Evolutionary conservation across 208 protist genomes (phyloP).

Genomic region (Crithidia brevicula): DNA sequence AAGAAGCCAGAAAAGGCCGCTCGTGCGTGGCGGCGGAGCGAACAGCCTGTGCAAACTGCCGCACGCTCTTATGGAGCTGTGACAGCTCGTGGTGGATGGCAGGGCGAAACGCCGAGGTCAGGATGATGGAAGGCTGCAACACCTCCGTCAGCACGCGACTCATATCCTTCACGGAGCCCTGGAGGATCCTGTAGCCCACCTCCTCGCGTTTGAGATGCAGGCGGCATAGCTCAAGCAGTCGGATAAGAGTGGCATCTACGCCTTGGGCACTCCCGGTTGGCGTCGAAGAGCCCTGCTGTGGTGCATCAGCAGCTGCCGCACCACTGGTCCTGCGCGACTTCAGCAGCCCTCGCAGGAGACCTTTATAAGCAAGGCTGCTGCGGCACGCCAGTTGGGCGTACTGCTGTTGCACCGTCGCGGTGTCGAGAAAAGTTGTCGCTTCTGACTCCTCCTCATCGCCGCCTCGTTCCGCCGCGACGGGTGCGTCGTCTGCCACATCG

Average conservation of each 20-base stretch:
- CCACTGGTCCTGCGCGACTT: not conserved
- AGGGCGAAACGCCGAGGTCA: not conserved
- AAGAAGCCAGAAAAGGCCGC: constrained; percentile 1
- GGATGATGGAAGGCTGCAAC: constrained; percentile 12
- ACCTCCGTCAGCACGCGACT: constrained; percentile 34
- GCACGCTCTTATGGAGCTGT: not conserved
- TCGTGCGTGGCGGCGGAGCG: constrained; percentile 2
- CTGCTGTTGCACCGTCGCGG: not conserved
- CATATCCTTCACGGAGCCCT: constrained; percentile 33
- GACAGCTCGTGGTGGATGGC: constrained; percentile 22
- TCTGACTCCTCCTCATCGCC: not conserved
- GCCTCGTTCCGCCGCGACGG: not conserved
- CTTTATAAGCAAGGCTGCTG: constrained; percentile 22
- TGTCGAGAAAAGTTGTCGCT: no score
- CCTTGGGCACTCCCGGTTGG: no score
- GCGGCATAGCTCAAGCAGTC: constrained; percentile 29
- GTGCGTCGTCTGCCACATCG: not conserved
- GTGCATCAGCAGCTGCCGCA: not conserved
- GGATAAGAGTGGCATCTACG: constrained; percentile 20
- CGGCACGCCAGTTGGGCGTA: constrained; percentile 17
- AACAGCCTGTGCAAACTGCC: constrained; percentile 13
- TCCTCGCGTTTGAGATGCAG: constrained; percentile 37
- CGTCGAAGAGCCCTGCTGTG: no score
- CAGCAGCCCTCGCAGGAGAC: constrained; percentile 9
- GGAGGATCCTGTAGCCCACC: constrained; percentile 26